These are phyloP conservation scores for Globisporangium viniferum DNA, from an alignment of 352 stramenopile genomes.

Conservation along the genomic window DNA sequence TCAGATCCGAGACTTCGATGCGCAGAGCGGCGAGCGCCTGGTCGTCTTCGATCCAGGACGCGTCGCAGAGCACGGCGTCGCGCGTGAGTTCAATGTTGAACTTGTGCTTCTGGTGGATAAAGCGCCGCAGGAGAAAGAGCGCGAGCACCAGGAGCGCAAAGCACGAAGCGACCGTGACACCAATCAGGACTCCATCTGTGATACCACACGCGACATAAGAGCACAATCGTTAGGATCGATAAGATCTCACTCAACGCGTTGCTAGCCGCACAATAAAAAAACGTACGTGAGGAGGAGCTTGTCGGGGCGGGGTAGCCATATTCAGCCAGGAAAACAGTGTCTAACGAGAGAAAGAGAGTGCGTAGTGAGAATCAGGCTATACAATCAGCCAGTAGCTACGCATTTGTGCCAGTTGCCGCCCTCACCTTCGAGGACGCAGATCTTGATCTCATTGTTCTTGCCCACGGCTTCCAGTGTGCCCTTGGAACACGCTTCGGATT, in stretches of 20 bases:
- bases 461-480: slow-evolving; percentile 3
- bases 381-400: background rate
- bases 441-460: background rate
- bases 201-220: background rate
- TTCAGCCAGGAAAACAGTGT: background rate
- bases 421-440: slow-evolving; percentile 17
- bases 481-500: background rate
- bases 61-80: slow-evolving; percentile 17
- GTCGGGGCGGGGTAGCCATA: background rate
- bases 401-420: background rate
- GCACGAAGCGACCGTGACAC: background rate
- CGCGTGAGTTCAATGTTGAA: slow-evolving; percentile 25
- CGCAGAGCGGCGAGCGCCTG: slow-evolving; percentile 18
- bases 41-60: slow-evolving; percentile 21
- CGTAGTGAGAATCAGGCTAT: background rate
- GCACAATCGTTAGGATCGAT: background rate
- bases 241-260: too few species aligned
- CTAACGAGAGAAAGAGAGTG: background rate
- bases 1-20: slow-evolving; percentile 13
- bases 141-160: slow-evolving; percentile 8
- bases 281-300: background rate
- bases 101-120: slow-evolving; percentile 16
- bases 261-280: background rate
- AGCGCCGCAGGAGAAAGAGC: slow-evolving; percentile 9
- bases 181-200: slow-evolving; percentile 8